Evolutionary conservation across 2,329 filamentous ascomycete genomes (phyloP), one percentile per base, ranked within the genome.

Genomic region (Botrytis aclada): DNA sequence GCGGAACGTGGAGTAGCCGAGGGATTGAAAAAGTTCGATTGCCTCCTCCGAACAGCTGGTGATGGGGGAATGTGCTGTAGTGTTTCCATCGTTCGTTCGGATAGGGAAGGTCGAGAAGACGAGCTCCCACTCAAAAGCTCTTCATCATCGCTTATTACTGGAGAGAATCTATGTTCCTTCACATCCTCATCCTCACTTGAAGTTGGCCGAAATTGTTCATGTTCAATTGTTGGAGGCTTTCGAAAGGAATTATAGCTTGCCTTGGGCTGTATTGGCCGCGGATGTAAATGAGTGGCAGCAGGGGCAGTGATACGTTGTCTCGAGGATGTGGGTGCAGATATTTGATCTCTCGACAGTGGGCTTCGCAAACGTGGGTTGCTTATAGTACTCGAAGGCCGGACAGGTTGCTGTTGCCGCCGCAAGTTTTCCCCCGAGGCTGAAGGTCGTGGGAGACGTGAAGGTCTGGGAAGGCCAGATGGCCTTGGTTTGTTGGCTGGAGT

Each of bases 41-140:
- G 84, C 71, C 90, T 88, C 73, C 89, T 88, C 70, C 86, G 88
- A 63, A 92, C 82, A 0, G 88, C 88, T 7, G 95, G 94, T 0
- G 94, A 96, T 0, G 93, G 89, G 0, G 94, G 93, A 43, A 97
- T 84, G 64, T 90, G 88, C 4, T 94, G 88, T 9, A 98, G 84
- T 0, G 93, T 97, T 81, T 97, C 93, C 60, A 97, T 90, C 0
- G 95, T 97, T 73, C 95, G 87, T 78, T 98, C 95, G 0, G 92
- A 90, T 6, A 98, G 85, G 0, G 93, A 95, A 69, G 88, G 85
- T 25, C 79, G 75, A 63, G 77, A 71, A 51, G 37, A 56, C 70
- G 62, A 47, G 25, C 39, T 45, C 41, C 34, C 62, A 43, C 70
- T 73, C 47, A 32, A 34, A 12, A 32, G n/a, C 62, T 60, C 60